Evolutionary conservation across 148 eudicot genomes (phyloP).

Genomic region (Fallopia convolvulus): DNA sequence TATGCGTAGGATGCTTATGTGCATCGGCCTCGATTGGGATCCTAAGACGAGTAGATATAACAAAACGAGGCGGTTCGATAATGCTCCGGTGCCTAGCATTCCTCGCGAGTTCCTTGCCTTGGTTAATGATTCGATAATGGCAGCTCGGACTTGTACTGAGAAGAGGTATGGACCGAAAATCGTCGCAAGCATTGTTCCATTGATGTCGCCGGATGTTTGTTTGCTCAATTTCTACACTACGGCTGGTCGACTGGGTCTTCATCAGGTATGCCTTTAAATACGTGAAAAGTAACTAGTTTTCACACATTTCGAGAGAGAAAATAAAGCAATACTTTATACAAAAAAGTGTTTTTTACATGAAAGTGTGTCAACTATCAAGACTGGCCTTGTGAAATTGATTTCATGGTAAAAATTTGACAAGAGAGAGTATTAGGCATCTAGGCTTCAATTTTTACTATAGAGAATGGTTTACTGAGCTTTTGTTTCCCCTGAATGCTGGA

Average conservation of each 20-base stretch:
- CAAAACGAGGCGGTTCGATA: conserved; percentile 27
- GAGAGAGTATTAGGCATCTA: too few species aligned
- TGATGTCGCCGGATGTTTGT: conserved; percentile 55
- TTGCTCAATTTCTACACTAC: conserved; percentile 55
- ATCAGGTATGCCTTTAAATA: conserved; percentile 38
- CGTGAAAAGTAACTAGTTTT: too few species aligned
- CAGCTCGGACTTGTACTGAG: conserved; percentile 29
- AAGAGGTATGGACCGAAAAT: conserved; percentile 8
- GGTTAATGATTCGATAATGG: conserved; percentile 34
- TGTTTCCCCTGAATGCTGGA: too few species aligned
- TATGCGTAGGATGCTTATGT: conserved; percentile 56
- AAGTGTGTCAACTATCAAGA: too few species aligned
- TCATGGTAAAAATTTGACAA: too few species aligned
- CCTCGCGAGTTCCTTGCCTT: conserved; percentile 27
- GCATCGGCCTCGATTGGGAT: conserved; percentile 63
- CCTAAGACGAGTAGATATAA: conserved; percentile 38
- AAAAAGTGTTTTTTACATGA: too few species aligned
- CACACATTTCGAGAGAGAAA: too few species aligned
- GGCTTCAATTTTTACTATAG: too few species aligned
- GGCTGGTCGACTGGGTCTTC: conserved; percentile 56
- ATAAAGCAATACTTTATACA: too few species aligned
- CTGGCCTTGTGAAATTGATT: too few species aligned
- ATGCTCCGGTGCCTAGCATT: conserved; percentile 29
- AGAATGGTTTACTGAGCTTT: too few species aligned
- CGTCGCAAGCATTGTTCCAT: conserved; percentile 35